Evolutionary conservation across 78 protist genomes (phyloP).

Genomic region (Dictyostelium brefeldianum): DNA sequence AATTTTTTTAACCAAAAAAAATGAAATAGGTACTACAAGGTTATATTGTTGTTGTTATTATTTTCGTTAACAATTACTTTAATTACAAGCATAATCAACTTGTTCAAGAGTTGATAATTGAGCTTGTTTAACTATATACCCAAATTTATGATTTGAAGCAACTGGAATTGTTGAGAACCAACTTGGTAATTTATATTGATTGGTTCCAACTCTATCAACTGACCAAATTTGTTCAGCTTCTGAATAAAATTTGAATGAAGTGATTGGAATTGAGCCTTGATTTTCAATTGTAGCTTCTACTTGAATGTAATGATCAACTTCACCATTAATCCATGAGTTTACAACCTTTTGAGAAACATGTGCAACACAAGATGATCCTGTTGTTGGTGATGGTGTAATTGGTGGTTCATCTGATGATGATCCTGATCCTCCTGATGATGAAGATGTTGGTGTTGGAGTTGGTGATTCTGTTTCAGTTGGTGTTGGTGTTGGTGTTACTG

Average conservation of each 20-base stretch:
- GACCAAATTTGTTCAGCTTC: slow-evolving; percentile 30
- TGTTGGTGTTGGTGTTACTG: background rate
- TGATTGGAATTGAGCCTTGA: slow-evolving; percentile 38
- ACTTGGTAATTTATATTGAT: background rate
- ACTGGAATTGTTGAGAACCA: background rate
- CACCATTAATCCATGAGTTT: slow-evolving; percentile 19
- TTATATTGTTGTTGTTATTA: too few relatives aligned
- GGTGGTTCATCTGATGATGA: slow-evolving; percentile 22
- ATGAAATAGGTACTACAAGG: too few relatives aligned
- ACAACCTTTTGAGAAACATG: background rate
- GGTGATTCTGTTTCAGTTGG: background rate
- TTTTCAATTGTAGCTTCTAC: slow-evolving; percentile 18
- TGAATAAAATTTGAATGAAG: background rate
- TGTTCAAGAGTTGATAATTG: background rate
- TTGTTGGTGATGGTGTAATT: slow-evolving; percentile 3
- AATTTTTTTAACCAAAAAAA: too few relatives aligned
- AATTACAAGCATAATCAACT: background rate
- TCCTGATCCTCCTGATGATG: background rate
- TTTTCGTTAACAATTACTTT: too few relatives aligned
- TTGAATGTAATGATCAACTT: background rate
- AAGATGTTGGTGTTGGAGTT: slow-evolving; percentile 29
- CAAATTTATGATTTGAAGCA: slow-evolving; percentile 1
- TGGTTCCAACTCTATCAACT: background rate
- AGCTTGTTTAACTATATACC: background rate
- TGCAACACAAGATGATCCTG: background rate